These are phyloP conservation scores for Fusarium goolgardi DNA, from an alignment of 2,329 filamentous ascomycete genomes.

Conservation along the genomic window DNA sequence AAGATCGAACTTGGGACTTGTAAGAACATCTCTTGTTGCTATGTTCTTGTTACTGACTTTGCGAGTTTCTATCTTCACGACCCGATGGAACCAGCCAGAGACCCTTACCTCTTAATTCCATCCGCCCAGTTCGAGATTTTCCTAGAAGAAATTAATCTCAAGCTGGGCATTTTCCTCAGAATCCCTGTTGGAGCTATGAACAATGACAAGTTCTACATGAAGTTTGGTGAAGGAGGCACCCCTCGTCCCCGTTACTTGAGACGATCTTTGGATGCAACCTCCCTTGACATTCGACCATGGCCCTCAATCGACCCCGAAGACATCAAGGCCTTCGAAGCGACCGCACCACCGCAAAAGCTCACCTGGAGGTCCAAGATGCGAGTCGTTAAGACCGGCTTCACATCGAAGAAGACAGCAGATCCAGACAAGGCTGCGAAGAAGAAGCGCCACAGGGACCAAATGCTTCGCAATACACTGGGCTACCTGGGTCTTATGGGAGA, in stretches of 20 bases:
- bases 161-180: conserved; percentile 63
- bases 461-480: conserved; percentile 72
- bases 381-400: conserved; percentile 38
- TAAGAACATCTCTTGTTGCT: conserved; percentile 57
- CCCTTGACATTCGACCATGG: conserved; percentile 48
- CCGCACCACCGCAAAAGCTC: conserved; percentile 18
- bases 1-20: conserved; percentile 78
- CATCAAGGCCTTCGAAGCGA: conserved; percentile 48
- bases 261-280: conserved; percentile 59
- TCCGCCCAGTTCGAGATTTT: conserved; percentile 73
- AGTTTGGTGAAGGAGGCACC: conserved; percentile 69
- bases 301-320: conserved; percentile 54
- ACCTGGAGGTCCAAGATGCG: conserved; percentile 41
- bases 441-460: conserved; percentile 63
- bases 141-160: conserved; percentile 71
- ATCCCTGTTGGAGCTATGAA: conserved; percentile 65
- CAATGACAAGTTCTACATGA: conserved; percentile 67
- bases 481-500: conserved; percentile 71
- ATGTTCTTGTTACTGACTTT: conserved; percentile 18
- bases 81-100: conserved; percentile 58
- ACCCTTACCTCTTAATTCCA: conserved; percentile 74
- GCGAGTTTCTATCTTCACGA: conserved; percentile 75
- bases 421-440: conserved; percentile 59
- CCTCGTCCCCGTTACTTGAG: conserved; percentile 77
- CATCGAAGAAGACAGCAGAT: conserved; percentile 52